Evolutionary conservation across 495 filamentous ascomycete genomes (phyloP).

Genomic region (Achaetomiella virescens): DNA sequence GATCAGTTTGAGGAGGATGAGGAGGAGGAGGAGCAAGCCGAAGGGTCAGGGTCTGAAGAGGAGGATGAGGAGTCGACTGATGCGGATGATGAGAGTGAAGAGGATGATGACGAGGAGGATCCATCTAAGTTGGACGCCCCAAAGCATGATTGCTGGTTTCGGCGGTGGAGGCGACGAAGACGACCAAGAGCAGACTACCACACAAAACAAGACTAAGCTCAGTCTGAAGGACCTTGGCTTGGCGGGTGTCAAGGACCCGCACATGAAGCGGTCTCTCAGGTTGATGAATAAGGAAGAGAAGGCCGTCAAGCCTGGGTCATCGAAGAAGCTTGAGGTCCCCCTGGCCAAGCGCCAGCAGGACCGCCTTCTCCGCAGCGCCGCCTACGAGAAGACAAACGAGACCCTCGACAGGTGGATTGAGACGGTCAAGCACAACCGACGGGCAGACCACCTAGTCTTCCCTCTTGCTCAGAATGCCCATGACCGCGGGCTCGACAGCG

Average conservation of each 20-base stretch:
- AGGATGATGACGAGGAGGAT: constrained; percentile 52
- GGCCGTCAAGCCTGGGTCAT: constrained; percentile 45
- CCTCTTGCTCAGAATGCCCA: constrained; percentile 69
- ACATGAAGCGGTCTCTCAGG: constrained; percentile 73
- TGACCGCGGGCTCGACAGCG: constrained; percentile 42
- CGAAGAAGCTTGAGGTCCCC: constrained; percentile 75
- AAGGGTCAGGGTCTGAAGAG: constrained; percentile 25
- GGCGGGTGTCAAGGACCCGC: constrained; percentile 64
- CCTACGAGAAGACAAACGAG: constrained; percentile 87
- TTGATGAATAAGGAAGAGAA: constrained; percentile 53
- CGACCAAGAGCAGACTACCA: constrained; percentile 20
- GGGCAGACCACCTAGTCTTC: constrained; percentile 89
- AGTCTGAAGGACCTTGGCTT: constrained; percentile 71
- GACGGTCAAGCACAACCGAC: constrained; percentile 87
- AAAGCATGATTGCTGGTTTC: constrained; percentile 66
- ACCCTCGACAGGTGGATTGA: constrained; percentile 86
- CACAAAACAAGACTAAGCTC: constrained; percentile 58
- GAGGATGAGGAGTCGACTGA: constrained; percentile 41
- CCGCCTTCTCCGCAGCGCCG: constrained; percentile 72
- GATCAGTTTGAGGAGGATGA: constrained; percentile 58
- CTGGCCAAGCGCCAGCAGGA: constrained; percentile 88
- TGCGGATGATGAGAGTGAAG: constrained; percentile 44
- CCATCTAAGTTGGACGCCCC: constrained; percentile 54
- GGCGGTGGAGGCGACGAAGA: constrained; percentile 32
- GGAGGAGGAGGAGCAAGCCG: constrained; percentile 32